Base-by-base conservation (phyloP, 2,329 filamentous ascomycete species). In the Cephalotrichum gorgonifer region DNA sequence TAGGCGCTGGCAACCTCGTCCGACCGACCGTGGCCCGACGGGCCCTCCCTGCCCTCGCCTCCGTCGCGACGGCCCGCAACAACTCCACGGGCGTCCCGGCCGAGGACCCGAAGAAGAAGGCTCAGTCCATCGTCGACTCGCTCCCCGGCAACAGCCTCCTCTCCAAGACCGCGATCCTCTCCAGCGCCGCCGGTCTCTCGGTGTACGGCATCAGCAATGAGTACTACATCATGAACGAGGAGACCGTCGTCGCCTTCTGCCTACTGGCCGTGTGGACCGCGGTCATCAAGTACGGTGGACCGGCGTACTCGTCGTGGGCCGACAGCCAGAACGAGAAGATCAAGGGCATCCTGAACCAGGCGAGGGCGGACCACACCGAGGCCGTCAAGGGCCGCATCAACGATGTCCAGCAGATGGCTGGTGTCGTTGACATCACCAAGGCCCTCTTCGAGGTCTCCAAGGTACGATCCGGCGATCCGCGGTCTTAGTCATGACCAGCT, bases 221-320 rank as follows among this genome's bases (percentile, higher is more conserved):
- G 81, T 89, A 97, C 78, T 97, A 96, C 74, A 89, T 98, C 68
- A 79, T 98, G 73, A 98, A 98, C 76, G 93, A 98, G 79, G 93
- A 98, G 78, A 86, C 90, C 55, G 86, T 98, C 66, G 87, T 95
- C 64, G 87, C 88, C 58, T 81, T 98, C 74, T 93, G 86, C 70
- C 78, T 98, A 62, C 76, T 97, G 65, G 88, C 85, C 67, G 87
- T 97, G 66, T 98, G 95, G 85, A 85, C 78, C 64, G 88, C 83
- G 54, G 79, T 95, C 62, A 91, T 88, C 75, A 93, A 94, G 73
- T 96, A 88, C 68, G 89, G 87, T 63, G 93, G 91, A 50, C 93
- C 93, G 53, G 76, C 84, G 69, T 97, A 97, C 81, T 82, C 76
- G 66, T 81, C 91, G 70, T 98, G 93, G 88, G 91, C 93, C 51